Evolutionary conservation across 2,329 filamentous ascomycete species (phyloP).

Genomic region (Fusarium albosuccineum): DNA sequence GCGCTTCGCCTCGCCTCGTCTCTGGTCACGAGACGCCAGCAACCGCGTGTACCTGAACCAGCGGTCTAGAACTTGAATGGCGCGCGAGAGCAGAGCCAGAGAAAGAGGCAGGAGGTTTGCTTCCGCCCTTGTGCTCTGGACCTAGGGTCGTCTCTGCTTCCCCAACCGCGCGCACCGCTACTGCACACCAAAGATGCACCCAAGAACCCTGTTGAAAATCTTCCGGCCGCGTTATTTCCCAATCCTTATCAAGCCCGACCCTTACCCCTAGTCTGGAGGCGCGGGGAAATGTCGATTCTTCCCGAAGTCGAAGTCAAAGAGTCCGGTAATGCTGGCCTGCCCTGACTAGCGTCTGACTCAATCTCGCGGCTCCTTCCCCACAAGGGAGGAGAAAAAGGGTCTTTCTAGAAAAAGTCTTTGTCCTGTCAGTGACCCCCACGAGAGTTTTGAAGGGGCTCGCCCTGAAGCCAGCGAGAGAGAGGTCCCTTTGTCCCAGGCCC

Average conservation of each 20-base stretch:
- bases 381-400: slow-evolving; percentile 16
- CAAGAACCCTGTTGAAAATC: slow-evolving; percentile 32
- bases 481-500: too few species aligned
- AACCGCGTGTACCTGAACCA: slow-evolving; percentile 1
- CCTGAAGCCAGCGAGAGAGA: too few species aligned
- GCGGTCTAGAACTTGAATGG: slow-evolving; percentile 30
- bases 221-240: slow-evolving; percentile 32
- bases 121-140: slow-evolving; percentile 14
- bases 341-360: slow-evolving; percentile 38
- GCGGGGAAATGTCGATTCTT: slow-evolving; percentile 19
- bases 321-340: slow-evolving; percentile 25
- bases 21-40: slow-evolving; percentile 11
- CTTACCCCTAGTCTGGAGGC: too few species aligned
- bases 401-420: slow-evolving; percentile 38
- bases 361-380: not conserved
- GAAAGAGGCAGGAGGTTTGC: slow-evolving; percentile 7
- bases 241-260: not conserved
- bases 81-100: not conserved
- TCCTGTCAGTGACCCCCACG: slow-evolving; percentile 21
- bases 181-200: slow-evolving; percentile 28
- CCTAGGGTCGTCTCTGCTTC: not conserved
- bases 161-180: slow-evolving; percentile 13
- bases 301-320: slow-evolving; percentile 25
- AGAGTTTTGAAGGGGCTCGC: too few species aligned
- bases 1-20: slow-evolving; percentile 10